Percentiles rank a stretch among this genome's conserved stretches.
phyloP scores from a whole-genome alignment of 495 filamentous ascomycete species.

The Penicillium coffeae region DNA sequence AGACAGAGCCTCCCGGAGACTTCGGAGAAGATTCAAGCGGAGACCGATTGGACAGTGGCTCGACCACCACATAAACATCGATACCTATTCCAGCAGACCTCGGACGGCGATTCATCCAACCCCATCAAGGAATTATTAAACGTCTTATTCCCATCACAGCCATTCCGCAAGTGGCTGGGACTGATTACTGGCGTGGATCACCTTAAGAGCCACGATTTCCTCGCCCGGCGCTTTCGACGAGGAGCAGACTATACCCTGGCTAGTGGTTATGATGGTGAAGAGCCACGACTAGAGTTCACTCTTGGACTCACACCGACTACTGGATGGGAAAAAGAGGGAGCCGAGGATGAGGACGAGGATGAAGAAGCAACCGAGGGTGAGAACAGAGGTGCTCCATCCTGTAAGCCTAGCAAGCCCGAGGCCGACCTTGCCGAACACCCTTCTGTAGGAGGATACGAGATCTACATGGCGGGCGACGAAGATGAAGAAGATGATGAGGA shows the following conservation, averaged over 20 bases:
- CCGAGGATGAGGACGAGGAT: conserved; percentile 49
- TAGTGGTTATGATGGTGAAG: conserved; percentile 69
- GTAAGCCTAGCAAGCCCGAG: conserved; percentile 23
- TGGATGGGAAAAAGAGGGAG: conserved; percentile 77
- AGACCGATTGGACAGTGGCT: conserved; percentile 67
- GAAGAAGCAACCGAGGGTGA: conserved; percentile 28
- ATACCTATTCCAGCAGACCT: conserved; percentile 71
- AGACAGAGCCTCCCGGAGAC: conserved; percentile 37
- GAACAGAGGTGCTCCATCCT: conserved; percentile 6
- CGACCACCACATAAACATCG: conserved; percentile 93
- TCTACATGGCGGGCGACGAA: conserved; percentile 88
- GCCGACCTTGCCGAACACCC: conserved; percentile 45
- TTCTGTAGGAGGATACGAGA: conserved; percentile 76
- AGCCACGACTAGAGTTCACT: conserved; percentile 81
- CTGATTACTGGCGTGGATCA: conserved; percentile 70
- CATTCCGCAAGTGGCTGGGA: conserved; percentile 88
- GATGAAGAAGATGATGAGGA: conserved; percentile 54
- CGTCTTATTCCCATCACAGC: conserved; percentile 71
- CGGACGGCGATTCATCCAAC: conserved; percentile 32
- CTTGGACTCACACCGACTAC: conserved; percentile 75
- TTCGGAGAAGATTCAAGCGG: conserved; percentile 55
- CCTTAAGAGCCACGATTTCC: conserved; percentile 57
- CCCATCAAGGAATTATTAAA: conserved; percentile 75
- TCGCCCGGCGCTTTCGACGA: conserved; percentile 79
- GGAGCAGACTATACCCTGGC: conserved; percentile 92